These are phyloP conservation scores for Themeda triandra DNA, from an alignment of 176 grass and related monocot genomes.

Conservation along the genomic window DNA sequence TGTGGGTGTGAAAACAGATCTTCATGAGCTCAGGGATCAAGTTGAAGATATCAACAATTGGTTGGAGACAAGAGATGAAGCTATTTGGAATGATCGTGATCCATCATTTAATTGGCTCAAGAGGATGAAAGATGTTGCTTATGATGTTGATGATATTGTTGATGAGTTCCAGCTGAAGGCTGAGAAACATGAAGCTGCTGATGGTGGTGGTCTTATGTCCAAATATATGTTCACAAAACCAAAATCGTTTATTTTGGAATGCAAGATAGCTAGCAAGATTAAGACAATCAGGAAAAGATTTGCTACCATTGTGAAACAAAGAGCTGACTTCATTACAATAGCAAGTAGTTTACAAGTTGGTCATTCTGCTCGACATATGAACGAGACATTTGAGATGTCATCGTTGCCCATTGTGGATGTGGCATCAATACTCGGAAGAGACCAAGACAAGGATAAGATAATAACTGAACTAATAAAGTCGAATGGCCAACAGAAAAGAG, in stretches of 20 bases:
- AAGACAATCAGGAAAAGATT: neutral
- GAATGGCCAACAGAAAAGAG: neutral
- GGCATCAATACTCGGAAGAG: neutral
- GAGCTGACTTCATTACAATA: neutral
- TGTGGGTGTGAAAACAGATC: no score
- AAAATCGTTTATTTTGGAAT: neutral
- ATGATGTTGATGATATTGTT: neutral
- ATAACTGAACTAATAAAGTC: neutral
- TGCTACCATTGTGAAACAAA: neutral
- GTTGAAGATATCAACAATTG: no score
- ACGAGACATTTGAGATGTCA: neutral
- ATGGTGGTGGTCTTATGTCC: neutral
- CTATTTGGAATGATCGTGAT: no score
- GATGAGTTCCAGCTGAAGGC: no score
- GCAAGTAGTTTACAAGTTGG: neutral
- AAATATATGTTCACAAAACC: neutral
- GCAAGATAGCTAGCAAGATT: neutral
- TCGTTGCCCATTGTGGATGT: neutral
- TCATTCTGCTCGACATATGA: neutral
- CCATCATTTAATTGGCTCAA: neutral
- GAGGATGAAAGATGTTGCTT: neutral
- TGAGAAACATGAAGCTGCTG: neutral
- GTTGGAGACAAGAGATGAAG: no score
- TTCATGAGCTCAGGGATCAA: no score
- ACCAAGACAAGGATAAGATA: neutral